These are phyloP conservation scores for Sarcodon aspratus DNA, from an alignment of 768 basidiomycete species.

Conservation along the genomic window DNA sequence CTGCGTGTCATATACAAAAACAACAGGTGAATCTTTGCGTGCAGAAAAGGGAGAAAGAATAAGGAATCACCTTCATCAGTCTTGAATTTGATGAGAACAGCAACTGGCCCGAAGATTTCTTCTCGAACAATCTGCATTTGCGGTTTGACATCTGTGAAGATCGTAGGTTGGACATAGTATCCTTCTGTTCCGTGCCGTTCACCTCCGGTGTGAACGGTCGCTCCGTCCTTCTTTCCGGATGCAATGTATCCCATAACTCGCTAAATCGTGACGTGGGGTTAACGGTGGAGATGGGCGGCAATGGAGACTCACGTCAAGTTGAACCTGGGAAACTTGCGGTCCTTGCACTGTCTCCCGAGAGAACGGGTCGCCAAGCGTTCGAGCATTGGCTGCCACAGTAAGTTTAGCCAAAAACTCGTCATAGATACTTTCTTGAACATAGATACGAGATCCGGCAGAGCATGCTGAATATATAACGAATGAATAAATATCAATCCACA, in stretches of 20 bases:
- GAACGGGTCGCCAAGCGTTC: constrained; percentile 36
- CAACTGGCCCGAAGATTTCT: constrained; percentile 65
- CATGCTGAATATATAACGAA: constrained; percentile 21
- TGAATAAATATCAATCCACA: constrained; percentile 15
- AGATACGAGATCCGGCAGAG: constrained; percentile 44
- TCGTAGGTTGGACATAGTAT: constrained; percentile 51
- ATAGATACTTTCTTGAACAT: constrained; percentile 45
- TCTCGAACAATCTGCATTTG: constrained; percentile 48
- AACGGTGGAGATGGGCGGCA: neutral
- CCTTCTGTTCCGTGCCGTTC: constrained; percentile 42
- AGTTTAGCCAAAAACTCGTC: constrained; percentile 41
- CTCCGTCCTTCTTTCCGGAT: constrained; percentile 46
- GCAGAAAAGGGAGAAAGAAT: neutral
- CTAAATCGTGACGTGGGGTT: constrained; percentile 14
- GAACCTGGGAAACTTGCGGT: constrained; percentile 33
- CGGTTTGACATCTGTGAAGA: constrained; percentile 43
- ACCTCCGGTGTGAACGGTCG: constrained; percentile 46
- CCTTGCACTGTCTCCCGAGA: constrained; percentile 28
- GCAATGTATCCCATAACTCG: constrained; percentile 54
- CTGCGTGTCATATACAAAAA: constrained; percentile 7
- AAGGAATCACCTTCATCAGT: constrained; percentile 25
- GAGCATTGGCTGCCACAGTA: constrained; percentile 20
- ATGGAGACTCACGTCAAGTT: constrained; percentile 26
- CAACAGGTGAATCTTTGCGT: constrained; percentile 1
- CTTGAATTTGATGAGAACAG: constrained; percentile 57